These are phyloP conservation scores for Kodamaea leandrae DNA, from an alignment of 805 yeast genomes.

Conservation along the genomic window DNA sequence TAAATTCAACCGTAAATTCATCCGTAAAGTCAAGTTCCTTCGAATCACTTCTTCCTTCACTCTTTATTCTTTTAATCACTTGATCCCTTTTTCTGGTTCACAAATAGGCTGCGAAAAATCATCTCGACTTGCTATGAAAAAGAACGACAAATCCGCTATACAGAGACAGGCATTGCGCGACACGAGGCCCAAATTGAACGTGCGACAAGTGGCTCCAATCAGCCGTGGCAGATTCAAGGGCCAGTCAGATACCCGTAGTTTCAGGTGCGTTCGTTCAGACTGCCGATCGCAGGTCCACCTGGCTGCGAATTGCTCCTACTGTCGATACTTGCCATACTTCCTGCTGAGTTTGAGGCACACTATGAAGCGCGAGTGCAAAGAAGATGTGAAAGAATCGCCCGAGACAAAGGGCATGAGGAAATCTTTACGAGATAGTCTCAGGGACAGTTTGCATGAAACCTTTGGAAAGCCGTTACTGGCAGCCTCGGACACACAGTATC, in stretches of 20 bases:
- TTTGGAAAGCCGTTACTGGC: too few species aligned
- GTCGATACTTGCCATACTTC: constrained; percentile 11
- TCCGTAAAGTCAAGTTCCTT: too few species aligned
- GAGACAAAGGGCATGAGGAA: too few species aligned
- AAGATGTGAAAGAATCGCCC: too few species aligned
- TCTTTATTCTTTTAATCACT: too few species aligned
- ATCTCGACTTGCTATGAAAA: constrained; percentile 1
- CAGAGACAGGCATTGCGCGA: not conserved
- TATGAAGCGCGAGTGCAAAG: too few species aligned
- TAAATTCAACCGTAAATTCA: too few species aligned
- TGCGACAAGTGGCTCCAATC: not conserved
- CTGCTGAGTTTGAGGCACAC: constrained; percentile 8
- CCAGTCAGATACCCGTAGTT: constrained; percentile 20
- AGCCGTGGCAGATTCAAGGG: constrained; percentile 26
- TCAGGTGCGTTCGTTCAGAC: constrained; percentile 17
- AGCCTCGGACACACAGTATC: too few species aligned
- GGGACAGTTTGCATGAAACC: too few species aligned
- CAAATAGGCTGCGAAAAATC: constrained; percentile 1
- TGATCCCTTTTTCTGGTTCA: too few species aligned
- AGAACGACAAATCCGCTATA: not conserved
- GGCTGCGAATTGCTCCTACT: constrained; percentile 6
- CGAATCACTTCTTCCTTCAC: too few species aligned
- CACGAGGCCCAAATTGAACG: not conserved
- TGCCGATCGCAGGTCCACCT: constrained; percentile 3
- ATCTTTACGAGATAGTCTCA: too few species aligned